A percentile compares a stretch with the other conserved stretches of the same genome.
Conservation (phyloP, 2,329 filamentous ascomycete species). For the Fusarium drepaniforme region DNA sequence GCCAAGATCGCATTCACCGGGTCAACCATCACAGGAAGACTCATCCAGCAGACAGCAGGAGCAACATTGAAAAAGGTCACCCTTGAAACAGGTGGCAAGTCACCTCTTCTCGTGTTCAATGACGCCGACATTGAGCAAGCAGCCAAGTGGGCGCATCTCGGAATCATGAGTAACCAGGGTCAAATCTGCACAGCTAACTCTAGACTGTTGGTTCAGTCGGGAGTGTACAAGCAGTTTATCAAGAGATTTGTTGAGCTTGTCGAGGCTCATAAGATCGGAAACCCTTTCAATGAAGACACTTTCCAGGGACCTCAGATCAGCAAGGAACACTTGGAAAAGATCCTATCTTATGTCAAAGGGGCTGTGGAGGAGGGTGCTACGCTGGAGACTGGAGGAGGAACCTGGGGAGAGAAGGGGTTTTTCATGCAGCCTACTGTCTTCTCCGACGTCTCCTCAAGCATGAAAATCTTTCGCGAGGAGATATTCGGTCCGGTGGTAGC, state of each 20-base stretch:
- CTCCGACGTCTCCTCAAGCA: neutral
- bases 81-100: neutral
- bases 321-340: neutral
- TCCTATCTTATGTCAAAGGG: neutral
- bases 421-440: neutral
- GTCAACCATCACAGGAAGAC: neutral
- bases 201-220: neutral
- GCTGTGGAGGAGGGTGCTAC: neutral
- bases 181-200: neutral
- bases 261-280: neutral
- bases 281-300: neutral
- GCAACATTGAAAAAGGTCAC: neutral
- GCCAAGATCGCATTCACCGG: conserved; percentile 2
- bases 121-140: neutral
- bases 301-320: neutral
- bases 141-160: neutral
- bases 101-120: neutral
- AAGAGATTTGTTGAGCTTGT: neutral
- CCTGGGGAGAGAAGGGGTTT: neutral
- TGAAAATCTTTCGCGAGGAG: neutral
- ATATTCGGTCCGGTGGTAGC: neutral
- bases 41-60: neutral
- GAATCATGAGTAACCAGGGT: conserved; percentile 2
- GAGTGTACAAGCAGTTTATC: neutral
- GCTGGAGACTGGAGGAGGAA: neutral